Base-by-base conservation (phyloP, 768 basidiomycete species). In the Candolleomyces aberdarensis region DNA sequence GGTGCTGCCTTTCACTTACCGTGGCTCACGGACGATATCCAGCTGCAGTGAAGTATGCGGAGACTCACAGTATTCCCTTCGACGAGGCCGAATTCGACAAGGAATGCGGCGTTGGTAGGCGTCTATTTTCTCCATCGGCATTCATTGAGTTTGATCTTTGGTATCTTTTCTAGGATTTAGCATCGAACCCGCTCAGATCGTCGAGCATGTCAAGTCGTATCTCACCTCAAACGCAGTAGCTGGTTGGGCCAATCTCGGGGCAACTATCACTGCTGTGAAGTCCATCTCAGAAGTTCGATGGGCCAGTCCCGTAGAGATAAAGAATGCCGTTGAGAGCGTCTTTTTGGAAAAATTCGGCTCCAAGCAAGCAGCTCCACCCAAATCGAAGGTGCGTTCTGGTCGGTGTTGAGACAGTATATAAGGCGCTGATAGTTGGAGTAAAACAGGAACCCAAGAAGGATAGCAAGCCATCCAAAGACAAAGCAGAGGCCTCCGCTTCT, bases 21-120 rank as follows among this genome's bases (percentile, higher is more conserved):
- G 7, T 31, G n/a, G n/a, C 26, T 26, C 26, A 26, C 3, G 3
- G 26, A 26, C 26, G 15, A 26, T 31, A 11, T 55, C 39, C 64
- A 92, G 93, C 87, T 66, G 92, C 92, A 14, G 78, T 85, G 20
- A 94, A 89, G 72, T 95, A 88, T 70, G 66, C 90, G 19, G 87
- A 91, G 64, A 68, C 78, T 2, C 81, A 86, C 65, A 73, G 80
- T 20, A 56, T 77, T 1, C 88, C 94, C 0, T 76, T 92, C 40
- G 78, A 94, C 65, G 82, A 85, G 13, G 74, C 67, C 11, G 87
- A 86, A 46, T 96, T 98, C 68, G 82, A 95, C 68, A 77, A 81
- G 63, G 78, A 84, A 11, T 94, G 92, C 70, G 96, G 96, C 63
- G 87, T 98, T 61, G 96, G 96, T 94, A 63, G 66, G 92, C 74